Evolutionary conservation across 768 basidiomycete genomes (phyloP).

Genomic region (Boletus bicolor): DNA sequence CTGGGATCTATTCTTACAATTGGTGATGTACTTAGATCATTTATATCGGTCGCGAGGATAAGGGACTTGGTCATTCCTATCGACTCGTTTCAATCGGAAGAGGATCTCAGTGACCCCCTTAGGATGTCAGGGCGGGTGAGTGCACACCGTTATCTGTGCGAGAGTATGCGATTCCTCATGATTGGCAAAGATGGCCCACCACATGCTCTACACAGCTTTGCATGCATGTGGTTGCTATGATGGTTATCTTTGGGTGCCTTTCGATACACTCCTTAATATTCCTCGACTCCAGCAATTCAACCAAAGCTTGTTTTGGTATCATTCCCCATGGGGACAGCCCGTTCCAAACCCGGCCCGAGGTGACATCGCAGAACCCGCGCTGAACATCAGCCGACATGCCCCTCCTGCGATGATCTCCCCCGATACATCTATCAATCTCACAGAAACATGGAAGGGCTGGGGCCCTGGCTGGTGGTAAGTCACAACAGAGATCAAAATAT

Average conservation of each 20-base stretch:
- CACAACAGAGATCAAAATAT: not conserved
- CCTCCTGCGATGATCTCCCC: slow-evolving; percentile 43
- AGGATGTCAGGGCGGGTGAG: slow-evolving; percentile 44
- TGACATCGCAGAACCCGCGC: slow-evolving; percentile 5
- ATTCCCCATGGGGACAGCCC: slow-evolving; percentile 44
- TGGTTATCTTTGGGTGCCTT: slow-evolving; percentile 52
- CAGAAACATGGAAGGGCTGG: slow-evolving; percentile 42
- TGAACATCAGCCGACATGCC: slow-evolving; percentile 32
- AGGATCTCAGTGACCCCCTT: slow-evolving; percentile 37
- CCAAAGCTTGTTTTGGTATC: slow-evolving; percentile 47
- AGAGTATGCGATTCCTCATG: not conserved
- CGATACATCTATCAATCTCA: slow-evolving; percentile 35
- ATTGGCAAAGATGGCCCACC: slow-evolving; percentile 43
- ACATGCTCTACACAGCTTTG: slow-evolving; percentile 50
- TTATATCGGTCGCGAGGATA: slow-evolving; percentile 50
- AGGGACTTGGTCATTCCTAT: slow-evolving; percentile 49
- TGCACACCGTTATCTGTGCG: not conserved
- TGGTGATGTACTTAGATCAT: slow-evolving; percentile 34
- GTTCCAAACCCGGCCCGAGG: slow-evolving; percentile 39
- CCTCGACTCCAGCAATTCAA: slow-evolving; percentile 46
- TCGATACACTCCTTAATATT: slow-evolving; percentile 48
- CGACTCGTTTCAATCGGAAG: slow-evolving; percentile 44
- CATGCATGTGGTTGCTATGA: slow-evolving; percentile 44
- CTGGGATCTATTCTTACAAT: not conserved
- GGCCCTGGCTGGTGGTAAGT: slow-evolving; percentile 43